These are phyloP conservation scores for Fusarium miscanthi DNA, from an alignment of 2,329 filamentous ascomycete species.

Conservation along the genomic window DNA sequence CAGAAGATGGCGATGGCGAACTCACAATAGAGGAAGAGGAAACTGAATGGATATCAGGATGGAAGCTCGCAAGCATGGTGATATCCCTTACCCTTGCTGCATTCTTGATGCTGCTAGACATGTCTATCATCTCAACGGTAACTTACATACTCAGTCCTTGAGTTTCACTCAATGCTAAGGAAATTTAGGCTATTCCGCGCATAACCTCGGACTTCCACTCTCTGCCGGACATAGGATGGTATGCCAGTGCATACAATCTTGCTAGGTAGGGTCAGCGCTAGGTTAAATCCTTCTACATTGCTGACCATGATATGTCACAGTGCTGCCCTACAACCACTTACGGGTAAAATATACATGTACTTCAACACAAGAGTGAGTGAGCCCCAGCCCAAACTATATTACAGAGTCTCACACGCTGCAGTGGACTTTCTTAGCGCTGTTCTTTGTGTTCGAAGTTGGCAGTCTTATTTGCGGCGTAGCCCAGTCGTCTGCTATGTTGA, in stretches of 20 bases:
- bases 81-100: conserved; percentile 54
- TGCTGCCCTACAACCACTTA: conserved; percentile 61
- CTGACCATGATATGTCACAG: conserved; percentile 46
- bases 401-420: conserved; percentile 8
- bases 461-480: conserved; percentile 61
- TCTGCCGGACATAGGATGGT: conserved; percentile 66
- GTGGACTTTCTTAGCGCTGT: conserved; percentile 46
- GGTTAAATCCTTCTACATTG: conserved; percentile 34
- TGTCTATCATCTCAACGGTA: conserved; percentile 64
- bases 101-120: conserved; percentile 63
- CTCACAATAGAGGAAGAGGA: conserved; percentile 20
- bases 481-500: conserved; percentile 58
- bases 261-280: conserved; percentile 50
- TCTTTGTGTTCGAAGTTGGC: conserved; percentile 53
- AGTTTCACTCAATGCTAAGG: not conserved
- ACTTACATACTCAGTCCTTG: conserved; percentile 8
- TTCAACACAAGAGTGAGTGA: conserved; percentile 40
- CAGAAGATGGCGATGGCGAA: conserved; percentile 8
- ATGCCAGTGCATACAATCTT: conserved; percentile 62
- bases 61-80: conserved; percentile 51
- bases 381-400: conserved; percentile 50
- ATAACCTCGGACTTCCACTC: conserved; percentile 64
- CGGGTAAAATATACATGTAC: conserved; percentile 62
- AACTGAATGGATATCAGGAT: conserved; percentile 39
- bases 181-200: conserved; percentile 56